These are phyloP conservation scores for Kwoniella heveanensis DNA, from an alignment of 768 basidiomycete species.

Conservation along the genomic window DNA sequence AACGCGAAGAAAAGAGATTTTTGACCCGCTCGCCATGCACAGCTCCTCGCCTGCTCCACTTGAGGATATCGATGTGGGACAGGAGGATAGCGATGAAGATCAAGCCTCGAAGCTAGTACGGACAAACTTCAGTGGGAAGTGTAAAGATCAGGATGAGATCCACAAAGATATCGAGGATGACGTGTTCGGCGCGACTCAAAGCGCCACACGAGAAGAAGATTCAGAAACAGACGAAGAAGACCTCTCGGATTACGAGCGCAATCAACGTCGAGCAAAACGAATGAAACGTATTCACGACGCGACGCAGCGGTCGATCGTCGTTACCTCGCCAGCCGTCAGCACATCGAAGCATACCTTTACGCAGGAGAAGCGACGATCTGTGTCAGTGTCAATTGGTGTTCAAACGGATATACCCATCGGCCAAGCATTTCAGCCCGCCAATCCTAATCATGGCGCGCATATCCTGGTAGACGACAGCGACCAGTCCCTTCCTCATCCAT, in stretches of 20 bases:
- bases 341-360: no score
- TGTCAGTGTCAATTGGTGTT: neutral
- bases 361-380: neutral
- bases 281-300: no score
- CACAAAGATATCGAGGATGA: neutral
- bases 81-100: slow-evolving; percentile 12
- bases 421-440: neutral
- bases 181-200: neutral
- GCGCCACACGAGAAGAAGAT: neutral
- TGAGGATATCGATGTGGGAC: slow-evolving; percentile 1
- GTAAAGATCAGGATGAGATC: slow-evolving; percentile 8
- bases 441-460: neutral
- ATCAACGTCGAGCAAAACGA: neutral
- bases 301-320: no score
- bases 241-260: slow-evolving; percentile 28
- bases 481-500: neutral
- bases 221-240: slow-evolving; percentile 16
- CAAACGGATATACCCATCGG: neutral
- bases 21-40: slow-evolving; percentile 22
- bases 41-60: slow-evolving; percentile 9
- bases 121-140: neutral
- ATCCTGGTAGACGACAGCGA: slow-evolving; percentile 11
- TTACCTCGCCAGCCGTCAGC: no score
- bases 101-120: neutral
- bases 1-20: slow-evolving; percentile 4